Evolutionary conservation across 352 stramenopile species (phyloP).

Genomic region (Phytopythium sindhum): DNA sequence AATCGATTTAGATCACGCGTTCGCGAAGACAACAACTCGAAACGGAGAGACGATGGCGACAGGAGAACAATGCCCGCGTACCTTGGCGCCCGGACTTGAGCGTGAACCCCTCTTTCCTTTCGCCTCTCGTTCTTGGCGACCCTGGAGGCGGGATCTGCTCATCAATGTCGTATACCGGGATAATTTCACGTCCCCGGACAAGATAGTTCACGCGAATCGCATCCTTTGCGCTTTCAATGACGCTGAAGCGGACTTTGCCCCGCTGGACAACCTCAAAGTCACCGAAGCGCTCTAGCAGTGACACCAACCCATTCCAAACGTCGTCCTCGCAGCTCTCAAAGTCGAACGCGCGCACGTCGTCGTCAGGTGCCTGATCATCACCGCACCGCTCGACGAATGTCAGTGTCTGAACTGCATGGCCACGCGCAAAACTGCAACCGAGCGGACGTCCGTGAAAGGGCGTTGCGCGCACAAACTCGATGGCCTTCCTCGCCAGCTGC

Average conservation of each 20-base stretch:
- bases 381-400: conserved; percentile 54
- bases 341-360: conserved; percentile 43
- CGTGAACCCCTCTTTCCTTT: conserved; percentile 40
- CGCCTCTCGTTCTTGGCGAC: conserved; percentile 25
- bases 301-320: conserved; percentile 48
- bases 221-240: conserved; percentile 50
- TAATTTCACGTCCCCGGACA: conserved; percentile 49
- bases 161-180: conserved; percentile 66
- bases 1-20: conserved; percentile 1
- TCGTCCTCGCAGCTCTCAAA: conserved; percentile 33
- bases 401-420: conserved; percentile 56
- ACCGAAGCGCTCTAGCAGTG: conserved; percentile 45
- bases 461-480: conserved; percentile 37
- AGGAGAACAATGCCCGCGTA: conserved; percentile 10
- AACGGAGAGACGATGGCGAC: background rate
- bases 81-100: conserved; percentile 53
- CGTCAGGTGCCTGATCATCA: conserved; percentile 30
- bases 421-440: conserved; percentile 68
- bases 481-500: conserved; percentile 46
- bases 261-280: conserved; percentile 31
- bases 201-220: conserved; percentile 49
- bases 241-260: conserved; percentile 54
- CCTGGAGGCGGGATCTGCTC: conserved; percentile 50
- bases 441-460: conserved; percentile 45
- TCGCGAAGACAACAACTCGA: background rate